A percentile compares a stretch with the other conserved stretches of the same genome.
These are phyloP conservation scores for Cyberlindnera euphorbiae DNA, from an alignment of 805 yeast genomes.

Conservation along the genomic window DNA sequence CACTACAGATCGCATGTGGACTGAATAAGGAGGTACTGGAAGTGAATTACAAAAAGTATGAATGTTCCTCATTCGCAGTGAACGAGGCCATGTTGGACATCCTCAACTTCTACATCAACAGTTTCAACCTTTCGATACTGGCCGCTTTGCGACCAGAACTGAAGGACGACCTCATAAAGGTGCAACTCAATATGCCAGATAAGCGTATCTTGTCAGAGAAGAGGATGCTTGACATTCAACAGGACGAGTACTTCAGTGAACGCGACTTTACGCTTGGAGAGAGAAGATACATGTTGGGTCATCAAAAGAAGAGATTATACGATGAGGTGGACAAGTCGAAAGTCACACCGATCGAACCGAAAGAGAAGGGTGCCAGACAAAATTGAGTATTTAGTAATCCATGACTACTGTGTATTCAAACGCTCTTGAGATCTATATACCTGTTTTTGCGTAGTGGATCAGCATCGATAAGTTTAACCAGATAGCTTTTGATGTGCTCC, in stretches of 20 bases:
- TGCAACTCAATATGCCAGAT: constrained; percentile 42
- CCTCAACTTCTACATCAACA: constrained; percentile 56
- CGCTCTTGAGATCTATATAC: constrained; percentile 36
- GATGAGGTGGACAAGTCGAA: constrained; percentile 26
- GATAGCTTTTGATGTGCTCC: constrained; percentile 31
- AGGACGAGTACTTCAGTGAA: constrained; percentile 40
- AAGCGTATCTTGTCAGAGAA: constrained; percentile 26
- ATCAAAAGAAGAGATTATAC: constrained; percentile 42
- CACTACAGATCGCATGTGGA: constrained; percentile 55
- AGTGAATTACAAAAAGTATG: constrained; percentile 10
- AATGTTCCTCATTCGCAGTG: constrained; percentile 25
- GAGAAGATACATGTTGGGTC: constrained; percentile 49
- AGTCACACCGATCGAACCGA: too few relatives aligned
- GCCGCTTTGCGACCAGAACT: constrained; percentile 34
- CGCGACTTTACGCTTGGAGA: constrained; percentile 37
- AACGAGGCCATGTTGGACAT: constrained; percentile 51
- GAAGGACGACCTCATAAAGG: constrained; percentile 33
- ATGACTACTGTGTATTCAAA: neutral
- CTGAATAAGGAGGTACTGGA: constrained; percentile 31
- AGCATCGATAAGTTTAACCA: constrained; percentile 41
- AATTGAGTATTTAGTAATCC: too few relatives aligned
- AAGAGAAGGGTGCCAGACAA: too few relatives aligned
- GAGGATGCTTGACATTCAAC: constrained; percentile 27
- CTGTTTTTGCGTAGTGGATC: constrained; percentile 67
- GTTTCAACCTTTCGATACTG: constrained; percentile 46